Evolutionary conservation across 1,284 basidiomycete genomes (phyloP).

Genomic region (Termitomyces sp.): DNA sequence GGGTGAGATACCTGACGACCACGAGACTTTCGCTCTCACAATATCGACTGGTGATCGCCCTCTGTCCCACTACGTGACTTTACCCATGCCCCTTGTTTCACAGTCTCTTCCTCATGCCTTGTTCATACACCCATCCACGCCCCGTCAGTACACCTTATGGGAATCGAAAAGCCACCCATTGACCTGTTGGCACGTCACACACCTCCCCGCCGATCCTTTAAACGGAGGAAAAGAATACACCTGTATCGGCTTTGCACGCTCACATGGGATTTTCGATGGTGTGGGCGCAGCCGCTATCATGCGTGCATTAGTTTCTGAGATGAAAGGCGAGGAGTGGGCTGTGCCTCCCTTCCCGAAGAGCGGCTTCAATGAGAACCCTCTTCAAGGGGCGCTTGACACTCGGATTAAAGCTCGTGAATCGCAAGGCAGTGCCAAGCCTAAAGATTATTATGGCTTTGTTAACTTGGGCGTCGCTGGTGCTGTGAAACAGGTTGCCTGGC

Average conservation of each 20-base stretch:
- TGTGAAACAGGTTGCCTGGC: constrained; percentile 25
- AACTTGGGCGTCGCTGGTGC: constrained; percentile 22
- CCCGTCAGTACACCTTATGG: constrained; percentile 30
- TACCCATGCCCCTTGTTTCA: constrained; percentile 26
- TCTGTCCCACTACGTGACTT: constrained; percentile 26
- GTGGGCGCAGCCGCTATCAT: constrained; percentile 30
- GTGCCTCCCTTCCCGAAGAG: constrained; percentile 26
- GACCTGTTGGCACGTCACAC: constrained; percentile 37
- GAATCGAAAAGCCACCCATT: constrained; percentile 28
- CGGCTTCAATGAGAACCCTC: constrained; percentile 27
- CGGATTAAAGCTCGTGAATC: constrained; percentile 10
- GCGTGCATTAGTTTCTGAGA: constrained; percentile 32
- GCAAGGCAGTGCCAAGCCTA: constrained; percentile 5
- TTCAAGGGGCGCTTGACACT: constrained; percentile 22
- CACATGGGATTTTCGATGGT: constrained; percentile 37
- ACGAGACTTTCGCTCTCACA: constrained; percentile 31
- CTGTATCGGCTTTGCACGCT: constrained; percentile 35
- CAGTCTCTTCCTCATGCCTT: constrained; percentile 29
- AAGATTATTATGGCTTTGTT: constrained; percentile 18
- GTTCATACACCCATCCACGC: constrained; percentile 33
- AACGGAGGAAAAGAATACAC: constrained; percentile 25
- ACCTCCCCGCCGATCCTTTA: constrained; percentile 25
- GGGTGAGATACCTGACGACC: constrained; percentile 25
- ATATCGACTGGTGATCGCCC: constrained; percentile 26
- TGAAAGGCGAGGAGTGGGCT: constrained; percentile 29